Base-by-base conservation (phyloP, 371 early-diverging fungal species). In the Mortierella sp. region DNA sequence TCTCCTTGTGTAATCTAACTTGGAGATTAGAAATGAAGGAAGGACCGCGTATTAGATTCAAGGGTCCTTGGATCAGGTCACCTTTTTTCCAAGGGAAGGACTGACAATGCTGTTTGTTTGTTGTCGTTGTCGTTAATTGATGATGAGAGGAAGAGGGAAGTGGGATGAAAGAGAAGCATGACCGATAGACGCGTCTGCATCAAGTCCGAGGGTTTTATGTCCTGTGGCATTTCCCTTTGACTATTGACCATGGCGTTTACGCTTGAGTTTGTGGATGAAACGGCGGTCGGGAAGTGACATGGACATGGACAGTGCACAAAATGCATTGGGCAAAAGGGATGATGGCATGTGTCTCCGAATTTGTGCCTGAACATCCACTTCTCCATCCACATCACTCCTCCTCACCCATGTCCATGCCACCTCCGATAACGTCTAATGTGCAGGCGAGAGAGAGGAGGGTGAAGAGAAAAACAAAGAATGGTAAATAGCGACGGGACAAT, bases 31-130 rank as follows among this genome's bases (percentile, higher is more conserved):
- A 18, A 32, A 18, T 5, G 4, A 60, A 14, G 12, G 60, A 58
- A 27, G 60, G 60, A 29, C 32, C 4, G 32, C 16, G 35, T 63
- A 35, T 63, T 60, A 63, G 63, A 63, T 63, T 63, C 63, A 63
- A 63, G 63, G 63, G 63, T 63, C 63, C 63, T 35, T 63, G 63
- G 35, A 35, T 63, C 32, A 35, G 63, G 38, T 32, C 63, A 63
- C 63, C 38, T 14, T 32, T n/a, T 60, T 60, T 63, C 32, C 35
- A 18, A 32, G 32, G 16, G 63, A 35, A 63, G 5, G 32, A 60
- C 12, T 58, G 29, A 58, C 27, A 58, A 63, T 0, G 16, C 29
- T 6, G 35, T 18, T 35, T 14, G 32, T 18, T 63, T 63, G 11
- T 35, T 35, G 29, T 27, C 3, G 11, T 35, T 35, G 29, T 27